phyloP scores from a whole-genome alignment of 257 asterid genomes.

The Plantago major region DNA sequence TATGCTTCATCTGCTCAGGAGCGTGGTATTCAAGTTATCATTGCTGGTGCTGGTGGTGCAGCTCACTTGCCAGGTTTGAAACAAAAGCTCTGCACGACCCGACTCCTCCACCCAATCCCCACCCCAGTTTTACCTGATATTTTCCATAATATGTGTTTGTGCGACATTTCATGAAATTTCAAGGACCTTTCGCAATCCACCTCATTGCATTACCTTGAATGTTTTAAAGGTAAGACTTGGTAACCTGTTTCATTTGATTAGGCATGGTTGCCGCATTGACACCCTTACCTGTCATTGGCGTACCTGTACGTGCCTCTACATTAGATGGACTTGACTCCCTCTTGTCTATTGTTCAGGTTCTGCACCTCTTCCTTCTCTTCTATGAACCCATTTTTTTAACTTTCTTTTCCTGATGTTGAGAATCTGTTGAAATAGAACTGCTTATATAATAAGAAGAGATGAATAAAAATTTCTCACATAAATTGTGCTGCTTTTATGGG shows the following conservation, averaged over 20 bases:
- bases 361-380: not conserved
- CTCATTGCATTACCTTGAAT: not conserved
- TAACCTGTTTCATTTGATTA: slow-evolving; percentile 24
- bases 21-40: slow-evolving; percentile 91
- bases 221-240: not conserved
- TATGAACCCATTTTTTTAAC: not conserved
- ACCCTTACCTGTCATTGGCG: slow-evolving; percentile 96
- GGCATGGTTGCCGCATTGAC: slow-evolving; percentile 99
- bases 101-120: too few relatives aligned
- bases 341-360: slow-evolving; percentile 93
- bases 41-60: slow-evolving; percentile 99
- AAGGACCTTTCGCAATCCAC: not conserved
- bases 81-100: too few relatives aligned
- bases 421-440: too few relatives aligned
- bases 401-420: not conserved
- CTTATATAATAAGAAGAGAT: too few relatives aligned
- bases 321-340: slow-evolving; percentile 95
- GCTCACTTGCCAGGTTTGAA: slow-evolving; percentile 91
- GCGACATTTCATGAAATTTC: not conserved
- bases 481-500: too few relatives aligned
- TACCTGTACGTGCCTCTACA: slow-evolving; percentile 90
- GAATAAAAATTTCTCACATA: too few relatives aligned
- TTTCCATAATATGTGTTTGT: not conserved
- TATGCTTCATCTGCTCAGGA: slow-evolving; percentile 79
- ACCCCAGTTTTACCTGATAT: not conserved